Percentiles rank a stretch among this genome's conserved stretches.
Conservation (phyloP, 2,329 filamentous ascomycete species). For the Colletotrichum sp. region DNA sequence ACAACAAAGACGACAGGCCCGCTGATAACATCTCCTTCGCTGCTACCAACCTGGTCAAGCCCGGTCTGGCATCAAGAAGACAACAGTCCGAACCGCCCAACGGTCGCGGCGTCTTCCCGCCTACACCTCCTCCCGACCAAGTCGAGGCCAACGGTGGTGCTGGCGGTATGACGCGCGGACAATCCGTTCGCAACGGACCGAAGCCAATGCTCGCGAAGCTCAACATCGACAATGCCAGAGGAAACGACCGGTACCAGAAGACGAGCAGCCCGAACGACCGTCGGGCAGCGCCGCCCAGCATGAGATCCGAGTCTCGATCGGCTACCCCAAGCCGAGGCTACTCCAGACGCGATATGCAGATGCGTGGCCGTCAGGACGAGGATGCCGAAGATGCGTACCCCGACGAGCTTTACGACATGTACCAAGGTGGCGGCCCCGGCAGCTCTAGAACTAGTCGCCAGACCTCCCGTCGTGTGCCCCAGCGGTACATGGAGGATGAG, state of each 20-base stretch:
- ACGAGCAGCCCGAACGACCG: conserved; percentile 43
- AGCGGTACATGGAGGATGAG: conserved; percentile 79
- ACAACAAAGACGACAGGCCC: conserved; percentile 78
- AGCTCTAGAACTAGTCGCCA: conserved; percentile 47
- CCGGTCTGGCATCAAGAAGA: conserved; percentile 77
- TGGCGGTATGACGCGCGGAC: conserved; percentile 54
- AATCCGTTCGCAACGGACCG: conserved; percentile 66
- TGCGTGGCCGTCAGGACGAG: conserved; percentile 32
- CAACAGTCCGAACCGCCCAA: conserved; percentile 87
- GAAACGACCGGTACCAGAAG: conserved; percentile 61
- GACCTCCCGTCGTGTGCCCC: conserved; percentile 40
- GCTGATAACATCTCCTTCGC: conserved; percentile 88
- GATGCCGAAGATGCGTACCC: conserved; percentile 69
- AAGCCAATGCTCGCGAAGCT: conserved; percentile 68
- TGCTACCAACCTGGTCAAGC: conserved; percentile 91
- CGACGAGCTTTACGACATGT: conserved; percentile 74
- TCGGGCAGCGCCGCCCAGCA: conserved; percentile 32
- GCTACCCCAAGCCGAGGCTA: conserved; percentile 43
- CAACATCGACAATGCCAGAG: conserved; percentile 60
- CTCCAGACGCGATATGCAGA: conserved; percentile 24
- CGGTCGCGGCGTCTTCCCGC: conserved; percentile 82
- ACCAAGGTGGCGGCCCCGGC: conserved; percentile 42
- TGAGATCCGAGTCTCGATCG: conserved; percentile 46
- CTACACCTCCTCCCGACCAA: conserved; percentile 95
- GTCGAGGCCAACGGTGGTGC: conserved; percentile 59